Evolutionary conservation across 2,329 filamentous ascomycete species (phyloP), one percentile per base, ranked within the genome.

Genomic region (Aureobasidium subglaciale): DNA sequence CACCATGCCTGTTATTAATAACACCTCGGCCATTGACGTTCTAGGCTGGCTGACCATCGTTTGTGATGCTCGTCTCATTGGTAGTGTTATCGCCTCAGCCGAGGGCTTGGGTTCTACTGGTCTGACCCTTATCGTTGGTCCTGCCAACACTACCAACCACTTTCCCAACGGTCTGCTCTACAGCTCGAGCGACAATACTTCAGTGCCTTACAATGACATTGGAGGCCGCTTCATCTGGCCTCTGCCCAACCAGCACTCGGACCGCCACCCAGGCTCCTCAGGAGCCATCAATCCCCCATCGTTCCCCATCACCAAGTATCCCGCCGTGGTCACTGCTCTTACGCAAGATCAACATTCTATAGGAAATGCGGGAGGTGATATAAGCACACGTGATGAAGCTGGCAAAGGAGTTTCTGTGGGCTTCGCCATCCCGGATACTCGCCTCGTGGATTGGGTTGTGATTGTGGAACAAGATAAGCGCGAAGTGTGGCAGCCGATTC

Each of bases 11-110:
- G 82, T 96, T 53, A 79, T 88, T 58, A 84, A 86, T 66, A 87
- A 85, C 61, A 76, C 77, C 2, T 78, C 79, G 2, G 68, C 71
- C 38, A 73, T 73, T 3, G 83, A 86, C 59, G 80, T 92, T 1
- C 76, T 96, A 5, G 91, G 89, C 1, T 96, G 90, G 74, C 80
- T 96, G 74, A 95, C 90, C 1, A 73, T 92, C 2, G 76, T 95
- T n/a, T 79, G 87, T 55, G 81, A 87, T 56, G 85, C 85, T 1
- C 72, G 73, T 4, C 77, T 86, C 1, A 74, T 93, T 3, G 73
- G 83, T n/a, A 70, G 77, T 41, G 78, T 90, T 1, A 73, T 84
- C 24, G 70, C 73, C 16, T 86, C 85, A 1, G 72, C 76, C 2
- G 87, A 90, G 67, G 89, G 88, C 1, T 67, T 95, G 8, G 87